Conservation (phyloP, 1,284 basidiomycete species). For the Volvariella volvacea region DNA sequence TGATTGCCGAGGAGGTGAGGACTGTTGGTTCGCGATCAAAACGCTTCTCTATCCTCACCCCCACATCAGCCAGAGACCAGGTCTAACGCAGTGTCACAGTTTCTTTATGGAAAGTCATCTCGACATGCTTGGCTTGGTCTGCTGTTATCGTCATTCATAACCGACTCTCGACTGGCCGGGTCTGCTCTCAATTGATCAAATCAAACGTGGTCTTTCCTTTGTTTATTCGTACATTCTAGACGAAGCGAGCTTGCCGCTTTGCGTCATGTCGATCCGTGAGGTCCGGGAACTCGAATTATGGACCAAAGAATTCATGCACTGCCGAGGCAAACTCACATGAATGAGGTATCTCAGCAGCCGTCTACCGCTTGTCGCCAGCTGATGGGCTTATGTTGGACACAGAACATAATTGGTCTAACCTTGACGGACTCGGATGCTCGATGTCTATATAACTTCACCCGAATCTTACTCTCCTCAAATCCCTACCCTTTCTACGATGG, state of each 20-base stretch:
- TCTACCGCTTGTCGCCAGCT: constrained; percentile 9
- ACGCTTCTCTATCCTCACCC: no score
- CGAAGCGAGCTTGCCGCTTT: not conserved
- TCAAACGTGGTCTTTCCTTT: no score
- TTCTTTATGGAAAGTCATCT: constrained; percentile 6
- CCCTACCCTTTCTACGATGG: constrained; percentile 15
- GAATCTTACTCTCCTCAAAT: constrained; percentile 13
- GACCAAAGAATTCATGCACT: not conserved
- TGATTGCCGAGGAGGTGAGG: no score
- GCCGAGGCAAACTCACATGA: constrained; percentile 1
- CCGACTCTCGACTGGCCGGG: not conserved
- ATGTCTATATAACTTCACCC: constrained; percentile 21
- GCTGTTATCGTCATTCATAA: not conserved
- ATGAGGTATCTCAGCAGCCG: constrained; percentile 2
- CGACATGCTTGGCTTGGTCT: not conserved
- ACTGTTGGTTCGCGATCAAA: no score
- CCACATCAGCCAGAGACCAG: no score
- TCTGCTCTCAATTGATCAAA: not conserved
- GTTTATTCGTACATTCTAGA: not conserved
- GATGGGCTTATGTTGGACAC: constrained; percentile 7
- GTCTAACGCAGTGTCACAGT: not conserved
- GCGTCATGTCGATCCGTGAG: constrained; percentile 6
- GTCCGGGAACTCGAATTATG: constrained; percentile 6
- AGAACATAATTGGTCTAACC: not conserved
- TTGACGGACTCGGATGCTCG: no score